Base-by-base conservation (phyloP, 352 stramenopile genomes). In the Globisporangium heterothallicum region DNA sequence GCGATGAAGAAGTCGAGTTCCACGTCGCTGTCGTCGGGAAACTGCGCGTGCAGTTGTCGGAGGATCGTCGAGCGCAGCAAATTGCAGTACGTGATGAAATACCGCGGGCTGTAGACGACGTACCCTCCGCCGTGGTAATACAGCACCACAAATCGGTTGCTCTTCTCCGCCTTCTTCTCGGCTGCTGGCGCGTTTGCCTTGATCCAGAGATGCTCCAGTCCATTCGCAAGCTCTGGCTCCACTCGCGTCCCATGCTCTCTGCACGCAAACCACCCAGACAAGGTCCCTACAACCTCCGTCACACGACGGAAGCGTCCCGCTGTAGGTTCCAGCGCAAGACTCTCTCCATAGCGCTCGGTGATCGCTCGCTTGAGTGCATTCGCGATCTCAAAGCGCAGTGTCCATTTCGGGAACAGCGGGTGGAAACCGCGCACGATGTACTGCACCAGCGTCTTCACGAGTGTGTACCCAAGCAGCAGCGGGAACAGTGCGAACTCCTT, bases 71-170 rank as follows among this genome's bases (percentile, higher is more conserved):
- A 49, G 1, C 49, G 46, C 2, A 73, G 38, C 12, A 42, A 26
- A 38, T 59, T 63, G 42, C 60, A 56, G 10, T 75, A 46, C 4
- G 51, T 56, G 29, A 59, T 68, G 57, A 74, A 77, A 16, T 71
- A 27, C 30, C 59, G 62, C 16, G 66, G 66, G 35, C 70, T 68
- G 5, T 70, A 35, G 8, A 74, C 18, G 10, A 61, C 44, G 44
- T 64, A 80, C 4, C 60, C 70, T 13, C 70, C 70, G 5, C 70
- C 70, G 24, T 80, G 70, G 18, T 64, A 25, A 25, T 65, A 77
- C 38, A 80, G 35, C 34, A 80, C 55, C 12, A 75, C 59, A 22
- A 74, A 19, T 1, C 49, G 53, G 16, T 22, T 7, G 16, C 8
- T 22, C 2, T 36, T 36, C 9, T 13, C 48, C 40, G 6, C 26